Evolutionary conservation across 345 rosid species (phyloP), one percentile per base, ranked within the genome.

Genomic region (Gossypium longicalyx): DNA sequence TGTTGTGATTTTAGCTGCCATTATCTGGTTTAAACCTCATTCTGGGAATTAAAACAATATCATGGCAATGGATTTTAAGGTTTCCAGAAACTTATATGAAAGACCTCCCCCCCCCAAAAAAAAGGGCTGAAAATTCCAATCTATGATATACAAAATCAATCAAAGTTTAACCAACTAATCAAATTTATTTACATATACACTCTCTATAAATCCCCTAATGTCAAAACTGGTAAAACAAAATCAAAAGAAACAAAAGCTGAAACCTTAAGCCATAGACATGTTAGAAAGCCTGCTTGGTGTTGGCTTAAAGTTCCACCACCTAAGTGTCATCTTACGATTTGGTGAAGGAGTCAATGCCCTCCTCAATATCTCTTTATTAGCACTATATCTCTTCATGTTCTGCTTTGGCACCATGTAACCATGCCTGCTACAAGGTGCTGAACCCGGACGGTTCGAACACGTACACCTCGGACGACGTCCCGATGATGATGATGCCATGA

Each of bases 321-420:
- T 68, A 70, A 85, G 80, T 63, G 77, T 82, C 83, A 85, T 70
- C 84, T 83, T 75, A 51, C 82, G 80, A 49, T 67, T 78, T 0
- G 85, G 85, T 61, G 85, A 83, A 57, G 90, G 90, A n/a, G 82
- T 63, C 77, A 87, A 71, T 23, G 87, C 90, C 75, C 90, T 83
- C 74, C 82, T 63, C 71, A 85, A 57, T 1, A 87, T 70, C 61
- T 85, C 88, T 63, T 75, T 87, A 70, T 47, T 77, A 45, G 76
- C 84, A 1, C 77, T 76, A 9, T 43, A 67, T 70, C 70, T 63
- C 80, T 25, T 76, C 78, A 12, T 64, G 75, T 67, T 80, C 77
- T 70, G 79, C 65, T 47, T 75, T 17, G 87, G 89, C 25, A 84
- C 85, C 71, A 76, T 16, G 86, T 77, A 77, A 66, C 81, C 81